Percentiles rank a stretch among this genome's conserved stretches.
Conservation (phyloP, 345 rosid genomes). For the Psidium guajava region DNA sequence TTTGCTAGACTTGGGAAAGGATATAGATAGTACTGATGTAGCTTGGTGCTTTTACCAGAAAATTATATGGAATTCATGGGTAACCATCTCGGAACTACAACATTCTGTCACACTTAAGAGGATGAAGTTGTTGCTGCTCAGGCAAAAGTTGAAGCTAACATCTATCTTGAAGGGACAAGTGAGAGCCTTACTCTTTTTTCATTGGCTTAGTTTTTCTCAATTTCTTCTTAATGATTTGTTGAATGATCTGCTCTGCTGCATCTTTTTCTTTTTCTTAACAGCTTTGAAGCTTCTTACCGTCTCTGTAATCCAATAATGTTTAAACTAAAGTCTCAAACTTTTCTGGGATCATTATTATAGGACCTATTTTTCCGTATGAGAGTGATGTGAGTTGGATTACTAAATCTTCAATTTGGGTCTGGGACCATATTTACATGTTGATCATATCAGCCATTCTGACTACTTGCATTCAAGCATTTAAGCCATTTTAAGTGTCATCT, state of each 20-base stretch:
- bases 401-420: too few species aligned
- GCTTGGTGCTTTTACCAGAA: constrained; percentile 31
- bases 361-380: not conserved
- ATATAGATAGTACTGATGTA: not conserved
- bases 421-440: too few species aligned
- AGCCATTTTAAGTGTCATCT: too few species aligned
- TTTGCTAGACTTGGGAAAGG: not conserved
- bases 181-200: constrained; percentile 17
- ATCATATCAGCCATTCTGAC: too few species aligned
- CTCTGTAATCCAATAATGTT: not conserved
- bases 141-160: constrained; percentile 78
- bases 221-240: not conserved
- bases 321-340: not conserved
- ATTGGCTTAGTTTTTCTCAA: not conserved
- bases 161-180: constrained; percentile 83
- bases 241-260: not conserved
- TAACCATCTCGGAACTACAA: constrained; percentile 63
- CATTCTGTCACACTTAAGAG: constrained; percentile 80
- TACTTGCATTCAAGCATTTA: too few species aligned
- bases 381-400: not conserved
- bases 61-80: constrained; percentile 84
- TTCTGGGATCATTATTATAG: not conserved
- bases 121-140: constrained; percentile 66
- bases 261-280: not conserved
- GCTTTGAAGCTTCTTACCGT: not conserved